Conservation (phyloP, 495 filamentous ascomycete species). For the Penicillium taxi region DNA sequence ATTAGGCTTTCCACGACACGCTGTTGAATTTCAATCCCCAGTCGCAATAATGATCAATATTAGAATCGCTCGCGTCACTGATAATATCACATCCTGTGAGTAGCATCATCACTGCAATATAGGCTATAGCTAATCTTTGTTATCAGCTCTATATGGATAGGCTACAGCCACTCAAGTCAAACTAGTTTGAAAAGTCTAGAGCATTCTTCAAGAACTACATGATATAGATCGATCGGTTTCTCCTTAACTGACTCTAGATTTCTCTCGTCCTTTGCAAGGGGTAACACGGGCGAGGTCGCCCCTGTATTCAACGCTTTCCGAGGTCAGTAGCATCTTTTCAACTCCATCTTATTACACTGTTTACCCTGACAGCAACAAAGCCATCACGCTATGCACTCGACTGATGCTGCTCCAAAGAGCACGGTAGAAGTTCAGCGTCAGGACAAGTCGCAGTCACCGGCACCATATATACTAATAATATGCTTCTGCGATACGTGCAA, state of each 20-base stretch:
- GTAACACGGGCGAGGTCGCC: constrained; percentile 18
- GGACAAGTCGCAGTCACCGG: background rate
- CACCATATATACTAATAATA: constrained; percentile 4
- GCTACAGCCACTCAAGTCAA: constrained; percentile 16
- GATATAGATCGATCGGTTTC: constrained; percentile 15
- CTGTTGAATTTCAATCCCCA: constrained; percentile 15
- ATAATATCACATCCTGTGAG: constrained; percentile 20
- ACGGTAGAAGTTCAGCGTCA: constrained; percentile 10
- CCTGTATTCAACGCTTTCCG: constrained; percentile 16
- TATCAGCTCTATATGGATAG: constrained; percentile 15
- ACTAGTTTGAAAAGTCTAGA: constrained; percentile 13
- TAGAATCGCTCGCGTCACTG: constrained; percentile 18
- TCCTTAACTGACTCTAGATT: constrained; percentile 9
- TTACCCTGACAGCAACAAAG: background rate
- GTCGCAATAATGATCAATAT: constrained; percentile 17
- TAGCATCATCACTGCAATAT: background rate
- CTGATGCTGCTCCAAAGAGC: constrained; percentile 17
- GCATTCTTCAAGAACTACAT: constrained; percentile 14
- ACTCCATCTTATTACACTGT: background rate
- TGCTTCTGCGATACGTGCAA: constrained; percentile 19
- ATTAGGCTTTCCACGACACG: constrained; percentile 9
- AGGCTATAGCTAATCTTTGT: background rate
- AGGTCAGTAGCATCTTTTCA: constrained; percentile 7
- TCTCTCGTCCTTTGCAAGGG: constrained; percentile 10
- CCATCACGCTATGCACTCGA: constrained; percentile 19